These are phyloP conservation scores for Phytophthora cactorum DNA, from an alignment of 352 stramenopile genomes.

Conservation along the genomic window DNA sequence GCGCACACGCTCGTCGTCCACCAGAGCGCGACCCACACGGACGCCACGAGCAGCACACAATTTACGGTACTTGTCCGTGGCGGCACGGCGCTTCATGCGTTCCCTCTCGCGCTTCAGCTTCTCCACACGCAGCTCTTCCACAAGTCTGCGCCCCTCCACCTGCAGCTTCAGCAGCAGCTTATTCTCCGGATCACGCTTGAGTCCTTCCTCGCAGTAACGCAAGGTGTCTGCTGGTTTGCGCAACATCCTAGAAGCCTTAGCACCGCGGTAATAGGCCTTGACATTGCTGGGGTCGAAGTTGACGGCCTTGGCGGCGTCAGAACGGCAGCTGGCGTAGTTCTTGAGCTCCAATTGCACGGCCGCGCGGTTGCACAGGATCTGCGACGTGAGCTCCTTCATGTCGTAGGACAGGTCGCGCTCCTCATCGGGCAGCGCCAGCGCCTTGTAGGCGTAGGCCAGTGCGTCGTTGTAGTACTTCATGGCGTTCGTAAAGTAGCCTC, in stretches of 20 bases:
- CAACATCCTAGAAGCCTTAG: slow-evolving; percentile 83
- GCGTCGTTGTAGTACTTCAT: slow-evolving; percentile 85
- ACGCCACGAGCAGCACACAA: slow-evolving; percentile 69
- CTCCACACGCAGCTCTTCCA: slow-evolving; percentile 71
- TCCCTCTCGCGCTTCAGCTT: slow-evolving; percentile 70
- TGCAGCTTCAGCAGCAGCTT: slow-evolving; percentile 79
- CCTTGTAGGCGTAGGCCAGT: slow-evolving; percentile 80
- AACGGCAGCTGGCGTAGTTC: slow-evolving; percentile 88
- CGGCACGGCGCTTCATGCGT: slow-evolving; percentile 67
- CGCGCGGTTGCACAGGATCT: slow-evolving; percentile 84
- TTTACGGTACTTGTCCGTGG: slow-evolving; percentile 82
- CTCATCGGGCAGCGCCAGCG: slow-evolving; percentile 62
- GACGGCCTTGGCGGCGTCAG: slow-evolving; percentile 77
- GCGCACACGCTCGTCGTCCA: slow-evolving; percentile 81
- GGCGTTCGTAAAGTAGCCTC: slow-evolving; percentile 76
- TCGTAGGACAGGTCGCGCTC: slow-evolving; percentile 69
- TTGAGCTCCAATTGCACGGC: slow-evolving; percentile 84
- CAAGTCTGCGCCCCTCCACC: slow-evolving; percentile 58
- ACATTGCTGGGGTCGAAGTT: slow-evolving; percentile 73
- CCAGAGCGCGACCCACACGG: slow-evolving; percentile 72
- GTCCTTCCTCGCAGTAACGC: slow-evolving; percentile 79
- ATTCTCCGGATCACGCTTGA: slow-evolving; percentile 79
- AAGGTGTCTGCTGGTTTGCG: slow-evolving; percentile 81
- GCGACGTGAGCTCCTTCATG: slow-evolving; percentile 73
- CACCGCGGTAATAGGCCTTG: slow-evolving; percentile 87